phyloP scores from a whole-genome alignment of 495 filamentous ascomycete genomes.

The Aspergillus cristatus region DNA sequence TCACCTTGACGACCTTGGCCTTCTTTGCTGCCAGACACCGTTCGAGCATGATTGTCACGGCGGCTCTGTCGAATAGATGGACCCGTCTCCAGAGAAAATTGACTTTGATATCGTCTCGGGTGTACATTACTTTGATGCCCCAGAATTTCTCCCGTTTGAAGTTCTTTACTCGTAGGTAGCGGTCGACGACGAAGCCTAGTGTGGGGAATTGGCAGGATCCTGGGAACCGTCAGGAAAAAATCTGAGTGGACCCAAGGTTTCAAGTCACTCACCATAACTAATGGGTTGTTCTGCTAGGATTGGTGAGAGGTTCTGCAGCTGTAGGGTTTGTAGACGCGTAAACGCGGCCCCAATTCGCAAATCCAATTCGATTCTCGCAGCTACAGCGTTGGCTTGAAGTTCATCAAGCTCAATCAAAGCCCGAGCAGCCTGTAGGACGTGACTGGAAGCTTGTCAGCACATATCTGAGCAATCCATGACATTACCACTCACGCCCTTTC shows the following conservation, averaged over 20 bases:
- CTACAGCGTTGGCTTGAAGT: constrained; percentile 76
- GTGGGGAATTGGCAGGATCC: constrained; percentile 97
- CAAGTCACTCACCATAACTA: constrained; percentile 63
- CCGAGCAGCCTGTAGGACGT: constrained; percentile 78
- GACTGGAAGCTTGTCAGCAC: constrained; percentile 24
- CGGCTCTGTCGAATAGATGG: constrained; percentile 79
- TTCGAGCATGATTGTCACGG: constrained; percentile 75
- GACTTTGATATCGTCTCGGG: constrained; percentile 68
- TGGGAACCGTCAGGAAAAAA: too few species aligned
- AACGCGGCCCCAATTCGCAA: constrained; percentile 85
- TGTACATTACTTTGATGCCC: constrained; percentile 77
- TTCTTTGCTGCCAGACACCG: constrained; percentile 67
- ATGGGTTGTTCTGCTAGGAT: constrained; percentile 54
- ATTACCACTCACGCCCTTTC: constrained; percentile 63
- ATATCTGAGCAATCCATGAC: neutral
- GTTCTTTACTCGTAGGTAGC: constrained; percentile 84
- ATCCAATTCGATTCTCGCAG: constrained; percentile 86
- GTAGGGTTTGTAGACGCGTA: constrained; percentile 77
- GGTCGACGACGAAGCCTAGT: constrained; percentile 90
- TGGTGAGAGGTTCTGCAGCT: constrained; percentile 53
- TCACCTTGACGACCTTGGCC: constrained; percentile 72
- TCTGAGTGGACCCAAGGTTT: too few species aligned
- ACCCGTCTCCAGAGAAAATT: constrained; percentile 76
- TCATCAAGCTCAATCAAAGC: constrained; percentile 73
- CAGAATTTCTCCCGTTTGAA: constrained; percentile 92